Evolutionary conservation across 441 rosid species (phyloP).

Genomic region (Erodium moschatum): DNA sequence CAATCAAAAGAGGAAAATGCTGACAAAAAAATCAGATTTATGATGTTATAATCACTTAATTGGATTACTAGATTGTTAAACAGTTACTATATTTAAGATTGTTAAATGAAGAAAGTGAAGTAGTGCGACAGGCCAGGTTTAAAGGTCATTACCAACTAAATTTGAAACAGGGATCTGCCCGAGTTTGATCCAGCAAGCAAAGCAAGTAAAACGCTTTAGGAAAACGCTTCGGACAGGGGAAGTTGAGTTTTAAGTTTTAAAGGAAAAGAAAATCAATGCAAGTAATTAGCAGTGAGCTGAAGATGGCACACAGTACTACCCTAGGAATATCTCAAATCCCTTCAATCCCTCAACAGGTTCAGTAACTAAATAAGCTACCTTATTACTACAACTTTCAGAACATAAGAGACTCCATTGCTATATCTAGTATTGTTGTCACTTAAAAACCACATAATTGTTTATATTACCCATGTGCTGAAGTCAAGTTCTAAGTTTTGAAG

Average conservation of each 20-base stretch:
- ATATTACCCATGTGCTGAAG: background rate
- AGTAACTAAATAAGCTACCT: background rate
- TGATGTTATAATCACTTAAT: no score
- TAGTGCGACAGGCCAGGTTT: background rate
- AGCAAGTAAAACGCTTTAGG: background rate
- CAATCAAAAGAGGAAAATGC: no score
- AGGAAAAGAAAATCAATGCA: background rate
- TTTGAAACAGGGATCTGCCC: background rate
- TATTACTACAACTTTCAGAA: background rate
- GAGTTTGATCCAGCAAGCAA: background rate
- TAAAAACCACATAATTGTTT: background rate
- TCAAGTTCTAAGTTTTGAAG: no score
- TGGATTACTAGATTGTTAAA: no score
- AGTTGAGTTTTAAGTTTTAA: no score
- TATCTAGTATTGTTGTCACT: background rate
- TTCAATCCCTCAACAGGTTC: background rate
- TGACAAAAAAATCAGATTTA: no score
- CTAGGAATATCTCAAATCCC: background rate
- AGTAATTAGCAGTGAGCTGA: slow-evolving; percentile 5
- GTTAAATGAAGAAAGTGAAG: background rate
- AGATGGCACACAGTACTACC: background rate
- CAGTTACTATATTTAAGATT: no score
- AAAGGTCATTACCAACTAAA: background rate
- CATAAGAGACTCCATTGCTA: background rate
- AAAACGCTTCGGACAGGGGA: background rate